Evolutionary conservation across 179 eudicot genomes (phyloP), one percentile per base, ranked within the genome.

Genomic region (Drosera spatulata): DNA sequence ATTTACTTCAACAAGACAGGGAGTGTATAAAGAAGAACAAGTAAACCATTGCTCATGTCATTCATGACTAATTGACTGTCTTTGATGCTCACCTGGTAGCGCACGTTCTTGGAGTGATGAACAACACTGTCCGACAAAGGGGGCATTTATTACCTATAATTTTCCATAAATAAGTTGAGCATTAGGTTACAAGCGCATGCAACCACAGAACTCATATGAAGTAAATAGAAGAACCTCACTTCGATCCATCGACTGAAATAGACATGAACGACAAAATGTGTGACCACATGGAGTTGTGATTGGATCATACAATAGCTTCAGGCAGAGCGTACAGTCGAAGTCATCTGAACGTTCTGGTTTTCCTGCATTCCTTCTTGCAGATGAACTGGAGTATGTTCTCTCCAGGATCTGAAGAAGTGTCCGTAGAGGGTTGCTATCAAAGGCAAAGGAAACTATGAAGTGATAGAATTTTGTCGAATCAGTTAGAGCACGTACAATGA

Each of bases 251-350:
- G 97, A 75, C 75, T 95, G 99, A 79, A 91, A 91, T 63, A 95
- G 78, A 80, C 99, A 95, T 48, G 97, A 77, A 22, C 97, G 97
- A 67, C 99, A 95, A 67, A 91, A 95, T 2, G 99, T 82, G 73
- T 95, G 99, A 58, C 99, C 99, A 66, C 99, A 95, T 33, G 99
- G 86, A 69, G 99, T 95, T 62, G 99, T 95, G 61, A 91, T 53
- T 54, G 99, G 99, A 73, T 95, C 96, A 73, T 77, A 91, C 15
- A 95, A 81, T 72, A 95, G 74, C 79, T 91, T 95, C 70, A 95
- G 72, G 74, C 99, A 95, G 58, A 95, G 77, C 50, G 96, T 95
- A 74, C 99, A 95, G 73, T 95, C 99, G 72, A 85, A 95, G 55
- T 95, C 99, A 77, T 87, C 96, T 33, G 75, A 73, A 39, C 86